These are phyloP conservation scores for Trifolium fragiferum DNA, from an alignment of 306 rosid genomes.

Conservation along the genomic window DNA sequence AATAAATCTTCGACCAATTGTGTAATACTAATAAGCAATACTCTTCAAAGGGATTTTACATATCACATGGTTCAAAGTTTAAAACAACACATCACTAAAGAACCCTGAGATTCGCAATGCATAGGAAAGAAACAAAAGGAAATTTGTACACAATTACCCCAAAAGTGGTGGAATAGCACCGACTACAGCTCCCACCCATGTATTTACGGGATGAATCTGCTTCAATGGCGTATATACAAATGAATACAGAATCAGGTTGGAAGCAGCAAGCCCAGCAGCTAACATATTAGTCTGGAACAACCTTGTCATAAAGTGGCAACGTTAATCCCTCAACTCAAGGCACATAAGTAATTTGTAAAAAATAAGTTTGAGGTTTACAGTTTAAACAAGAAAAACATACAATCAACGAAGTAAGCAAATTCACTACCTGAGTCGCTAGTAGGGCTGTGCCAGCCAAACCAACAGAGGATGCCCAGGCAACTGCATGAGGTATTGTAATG, in stretches of 20 bases:
- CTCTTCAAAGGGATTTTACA: slow-evolving; percentile 1
- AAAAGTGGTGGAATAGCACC: slow-evolving; percentile 99
- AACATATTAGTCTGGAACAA: slow-evolving; percentile 90
- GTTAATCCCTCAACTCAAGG: slow-evolving; percentile 57
- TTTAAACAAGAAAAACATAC: slow-evolving; percentile 20
- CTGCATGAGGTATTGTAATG: slow-evolving; percentile 76
- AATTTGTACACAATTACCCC: slow-evolving; percentile 59
- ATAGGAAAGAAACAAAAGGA: slow-evolving; percentile 17
- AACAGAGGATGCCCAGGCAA: slow-evolving; percentile 71
- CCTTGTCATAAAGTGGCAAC: slow-evolving; percentile 70
- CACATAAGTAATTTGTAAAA: slow-evolving; percentile 31
- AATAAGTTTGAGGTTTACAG: slow-evolving; percentile 1
- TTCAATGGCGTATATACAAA: slow-evolving; percentile 90
- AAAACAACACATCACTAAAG: slow-evolving; percentile 12
- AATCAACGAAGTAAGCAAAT: slow-evolving; percentile 36
- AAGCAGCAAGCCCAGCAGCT: slow-evolving; percentile 98
- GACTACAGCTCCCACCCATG: slow-evolving; percentile 98
- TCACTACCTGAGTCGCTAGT: slow-evolving; percentile 79
- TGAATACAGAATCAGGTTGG: slow-evolving; percentile 83
- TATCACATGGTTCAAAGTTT: slow-evolving; percentile 22
- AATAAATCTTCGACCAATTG: slow-evolving; percentile 9
- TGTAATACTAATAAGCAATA: background rate
- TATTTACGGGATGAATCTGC: slow-evolving; percentile 95
- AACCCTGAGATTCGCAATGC: slow-evolving; percentile 10
- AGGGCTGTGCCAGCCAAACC: slow-evolving; percentile 84